Evolutionary conservation across 2,329 filamentous ascomycete genomes (phyloP).

Genomic region (Aspergillus vadensis): DNA sequence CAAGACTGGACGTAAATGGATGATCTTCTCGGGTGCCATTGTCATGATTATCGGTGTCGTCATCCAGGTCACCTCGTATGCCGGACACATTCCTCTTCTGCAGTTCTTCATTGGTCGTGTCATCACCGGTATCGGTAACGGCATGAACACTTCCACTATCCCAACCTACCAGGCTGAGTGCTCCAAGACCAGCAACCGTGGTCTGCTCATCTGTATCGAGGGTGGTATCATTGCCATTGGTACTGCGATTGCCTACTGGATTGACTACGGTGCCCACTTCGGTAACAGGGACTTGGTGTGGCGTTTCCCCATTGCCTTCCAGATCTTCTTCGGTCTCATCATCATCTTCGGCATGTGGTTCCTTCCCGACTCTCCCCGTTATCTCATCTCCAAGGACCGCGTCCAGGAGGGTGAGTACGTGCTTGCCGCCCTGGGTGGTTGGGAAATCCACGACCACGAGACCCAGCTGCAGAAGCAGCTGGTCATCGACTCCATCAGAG

Average conservation of each 20-base stretch:
- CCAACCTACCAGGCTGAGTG: slow-evolving; percentile 59
- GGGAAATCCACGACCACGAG: slow-evolving; percentile 55
- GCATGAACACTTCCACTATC: slow-evolving; percentile 59
- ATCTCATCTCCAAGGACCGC: slow-evolving; percentile 48
- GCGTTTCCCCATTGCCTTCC: slow-evolving; percentile 58
- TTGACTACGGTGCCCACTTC: slow-evolving; percentile 50
- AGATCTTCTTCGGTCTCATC: slow-evolving; percentile 53
- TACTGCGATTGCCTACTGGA: slow-evolving; percentile 56
- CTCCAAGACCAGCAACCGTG: slow-evolving; percentile 58
- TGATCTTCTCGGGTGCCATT: slow-evolving; percentile 59
- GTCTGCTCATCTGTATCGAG: slow-evolving; percentile 63
- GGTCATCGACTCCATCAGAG: slow-evolving; percentile 68
- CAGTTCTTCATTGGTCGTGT: slow-evolving; percentile 57
- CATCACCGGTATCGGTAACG: slow-evolving; percentile 57
- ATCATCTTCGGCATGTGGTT: slow-evolving; percentile 47
- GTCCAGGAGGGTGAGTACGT: slow-evolving; percentile 53
- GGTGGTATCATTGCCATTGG: slow-evolving; percentile 56
- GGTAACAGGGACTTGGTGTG: slow-evolving; percentile 43
- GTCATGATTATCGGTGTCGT: slow-evolving; percentile 51
- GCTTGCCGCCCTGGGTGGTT: slow-evolving; percentile 53
- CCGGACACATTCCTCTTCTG: slow-evolving; percentile 40
- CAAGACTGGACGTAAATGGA: slow-evolving; percentile 42
- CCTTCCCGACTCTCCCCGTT: slow-evolving; percentile 50
- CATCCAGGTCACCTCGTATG: slow-evolving; percentile 39
- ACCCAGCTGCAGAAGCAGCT: slow-evolving; percentile 64